phyloP scores from a whole-genome alignment of 495 filamentous ascomycete species.

The Penicillium herquei region DNA sequence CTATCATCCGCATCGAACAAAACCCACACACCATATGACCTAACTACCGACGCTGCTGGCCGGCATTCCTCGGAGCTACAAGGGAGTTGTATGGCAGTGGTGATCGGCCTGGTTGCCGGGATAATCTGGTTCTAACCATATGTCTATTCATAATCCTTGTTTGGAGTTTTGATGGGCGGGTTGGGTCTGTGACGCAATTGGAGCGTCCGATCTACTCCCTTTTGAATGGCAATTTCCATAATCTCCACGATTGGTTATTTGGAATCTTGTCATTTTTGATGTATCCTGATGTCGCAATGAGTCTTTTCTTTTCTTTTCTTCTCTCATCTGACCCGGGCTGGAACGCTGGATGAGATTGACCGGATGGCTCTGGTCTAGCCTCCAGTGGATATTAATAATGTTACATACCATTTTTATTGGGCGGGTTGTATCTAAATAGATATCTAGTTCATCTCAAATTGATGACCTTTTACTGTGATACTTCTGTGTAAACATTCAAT shows the following conservation, averaged over 20 bases:
- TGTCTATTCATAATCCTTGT: background rate
- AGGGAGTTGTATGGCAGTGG: constrained; percentile 45
- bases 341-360: constrained; percentile 14
- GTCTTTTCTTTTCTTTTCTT: constrained; percentile 18
- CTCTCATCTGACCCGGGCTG: constrained; percentile 11
- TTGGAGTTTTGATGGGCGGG: background rate
- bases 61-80: constrained; percentile 30
- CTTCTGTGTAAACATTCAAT: too few relatives aligned
- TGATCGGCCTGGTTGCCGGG: constrained; percentile 40
- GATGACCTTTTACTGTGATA: background rate
- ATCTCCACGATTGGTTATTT: background rate
- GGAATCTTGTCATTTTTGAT: constrained; percentile 1
- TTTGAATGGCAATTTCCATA: too few relatives aligned
- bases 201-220: background rate
- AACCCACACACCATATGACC: constrained; percentile 14
- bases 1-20: constrained; percentile 3
- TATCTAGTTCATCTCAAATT: constrained; percentile 1
- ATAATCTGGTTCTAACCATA: constrained; percentile 45
- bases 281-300: constrained; percentile 23
- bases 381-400: constrained; percentile 24
- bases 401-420: constrained; percentile 1
- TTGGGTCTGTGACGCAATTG: background rate
- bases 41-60: constrained; percentile 29
- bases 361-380: constrained; percentile 28
- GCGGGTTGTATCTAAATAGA: background rate